Percentiles rank a stretch among this genome's conserved stretches.
phyloP scores from a whole-genome alignment of 225 moss, liverwort and hornwort genomes.

The Bryoerythrophyllum caledonicum region DNA sequence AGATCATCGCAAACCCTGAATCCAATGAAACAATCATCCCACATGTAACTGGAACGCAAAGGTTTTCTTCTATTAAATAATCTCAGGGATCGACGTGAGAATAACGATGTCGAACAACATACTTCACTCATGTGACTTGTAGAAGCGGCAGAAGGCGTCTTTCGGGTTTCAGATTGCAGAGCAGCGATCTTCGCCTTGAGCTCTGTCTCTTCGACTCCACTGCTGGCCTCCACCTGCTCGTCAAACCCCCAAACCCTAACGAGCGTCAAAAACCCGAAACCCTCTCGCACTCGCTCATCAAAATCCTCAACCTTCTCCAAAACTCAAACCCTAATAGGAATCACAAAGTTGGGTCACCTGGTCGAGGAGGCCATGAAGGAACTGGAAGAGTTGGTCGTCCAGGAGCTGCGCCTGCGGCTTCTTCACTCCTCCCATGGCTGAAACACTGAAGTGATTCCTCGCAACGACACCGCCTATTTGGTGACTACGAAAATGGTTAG shows the following conservation, averaged over 20 bases:
- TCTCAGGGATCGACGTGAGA: not conserved
- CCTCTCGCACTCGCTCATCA: no score
- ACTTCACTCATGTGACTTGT: conserved; percentile 75
- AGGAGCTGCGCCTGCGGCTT: conserved; percentile 35
- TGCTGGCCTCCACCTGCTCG: conserved; percentile 71
- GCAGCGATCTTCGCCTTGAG: conserved; percentile 82
- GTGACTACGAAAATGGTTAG: not conserved
- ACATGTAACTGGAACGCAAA: no score
- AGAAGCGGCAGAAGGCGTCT: conserved; percentile 50
- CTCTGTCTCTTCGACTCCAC: conserved; percentile 78
- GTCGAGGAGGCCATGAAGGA: conserved; percentile 49
- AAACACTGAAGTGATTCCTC: not conserved
- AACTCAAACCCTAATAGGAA: not conserved
- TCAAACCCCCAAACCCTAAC: not conserved
- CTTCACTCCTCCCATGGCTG: conserved; percentile 54
- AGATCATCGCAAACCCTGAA: not conserved
- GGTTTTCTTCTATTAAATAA: no score
- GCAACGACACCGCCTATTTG: not conserved
- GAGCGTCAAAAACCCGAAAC: not conserved
- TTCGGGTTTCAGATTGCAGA: conserved; percentile 71
- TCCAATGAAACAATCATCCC: no score
- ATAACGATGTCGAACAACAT: not conserved
- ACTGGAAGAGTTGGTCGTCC: conserved; percentile 59
- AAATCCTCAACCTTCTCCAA: not conserved
- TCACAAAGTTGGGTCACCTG: no score